Evolutionary conservation across 768 basidiomycete species (phyloP), one percentile per base, ranked within the genome.

Genomic region (Rhodotorula diobovata): DNA sequence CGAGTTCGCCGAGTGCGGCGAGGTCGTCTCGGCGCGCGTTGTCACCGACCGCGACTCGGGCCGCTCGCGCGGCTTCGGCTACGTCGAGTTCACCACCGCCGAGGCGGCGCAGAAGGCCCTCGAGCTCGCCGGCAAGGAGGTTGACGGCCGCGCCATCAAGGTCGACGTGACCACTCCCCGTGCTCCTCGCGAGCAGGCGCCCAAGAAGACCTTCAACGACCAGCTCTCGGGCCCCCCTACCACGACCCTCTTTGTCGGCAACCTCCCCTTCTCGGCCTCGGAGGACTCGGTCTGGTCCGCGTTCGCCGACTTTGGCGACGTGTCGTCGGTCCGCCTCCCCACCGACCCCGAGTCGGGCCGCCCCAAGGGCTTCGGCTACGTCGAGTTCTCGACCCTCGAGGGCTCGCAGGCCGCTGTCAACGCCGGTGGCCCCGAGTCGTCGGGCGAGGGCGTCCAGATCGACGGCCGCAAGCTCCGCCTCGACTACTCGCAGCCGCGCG

Each of bases 281-380:
- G 93, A 97, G 82, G 93, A 97, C 79, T 81, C 83, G 23, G 83
- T 97, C 45, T 97, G 93, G 92, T 87, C 90, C 80, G 85, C 87
- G 76, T 99, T 98, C 81, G 88, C 87, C 73, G 91, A 93, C 79
- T 88, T 95, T 74, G 95, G 93, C 63, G 94, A 94, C 81, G 83
- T 55, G 54, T 56, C 83, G 58, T 45, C 63, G 78, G 91, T 97
- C 51, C 87, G 93, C 66, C 82, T 99, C 61, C 93, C 93, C 41
- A 96, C 93, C 50, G 93, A 98, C 81, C 85, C 91, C 75, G 96
- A 99, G 61, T 85, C 89, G 14, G 93, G 93, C 39, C 85, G 84
- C 71, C 88, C 91, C 57, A 98, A 97, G 81, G 96, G 96, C 77
- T 98, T 95, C 81, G 96, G 88, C 32, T 98, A 98, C 81, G 90